Conservation (phyloP, 2,329 filamentous ascomycete species). For the Microdochium paspali region DNA sequence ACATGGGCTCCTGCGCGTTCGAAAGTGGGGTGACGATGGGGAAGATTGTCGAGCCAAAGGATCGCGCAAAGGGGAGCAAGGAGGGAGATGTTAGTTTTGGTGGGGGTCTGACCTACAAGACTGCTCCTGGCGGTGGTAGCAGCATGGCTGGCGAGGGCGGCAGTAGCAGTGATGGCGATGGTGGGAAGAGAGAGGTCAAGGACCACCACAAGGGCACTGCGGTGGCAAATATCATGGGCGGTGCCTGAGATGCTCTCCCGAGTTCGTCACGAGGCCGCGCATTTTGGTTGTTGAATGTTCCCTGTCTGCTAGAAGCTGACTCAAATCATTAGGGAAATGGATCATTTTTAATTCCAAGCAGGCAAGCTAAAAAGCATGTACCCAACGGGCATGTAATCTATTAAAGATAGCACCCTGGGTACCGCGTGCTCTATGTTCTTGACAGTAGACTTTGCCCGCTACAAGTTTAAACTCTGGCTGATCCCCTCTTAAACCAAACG, state of each 20-base stretch:
- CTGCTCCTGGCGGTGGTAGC: background rate
- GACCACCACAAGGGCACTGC: background rate
- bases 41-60: slow-evolving; percentile 17
- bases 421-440: too few relatives aligned
- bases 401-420: too few relatives aligned
- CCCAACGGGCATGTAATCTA: too few relatives aligned
- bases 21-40: slow-evolving; percentile 36
- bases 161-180: background rate
- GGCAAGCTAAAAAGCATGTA: too few relatives aligned
- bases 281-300: too few relatives aligned
- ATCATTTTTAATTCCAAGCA: too few relatives aligned
- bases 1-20: slow-evolving; percentile 66
- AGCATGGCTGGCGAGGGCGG: background rate
- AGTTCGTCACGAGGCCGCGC: too few relatives aligned
- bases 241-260: background rate
- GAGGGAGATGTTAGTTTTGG: slow-evolving; percentile 40
- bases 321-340: too few relatives aligned
- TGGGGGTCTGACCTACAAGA: slow-evolving; percentile 40
- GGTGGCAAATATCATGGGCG: background rate
- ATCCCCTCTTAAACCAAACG: too few relatives aligned
- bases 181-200: background rate
- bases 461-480: too few relatives aligned
- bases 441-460: too few relatives aligned
- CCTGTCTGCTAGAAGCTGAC: too few relatives aligned
- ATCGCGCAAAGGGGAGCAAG: slow-evolving; percentile 23